A percentile compares a stretch with the other conserved stretches of the same genome.
Conservation (phyloP, 306 rosid species). For the Notholithocarpus densiflorus region DNA sequence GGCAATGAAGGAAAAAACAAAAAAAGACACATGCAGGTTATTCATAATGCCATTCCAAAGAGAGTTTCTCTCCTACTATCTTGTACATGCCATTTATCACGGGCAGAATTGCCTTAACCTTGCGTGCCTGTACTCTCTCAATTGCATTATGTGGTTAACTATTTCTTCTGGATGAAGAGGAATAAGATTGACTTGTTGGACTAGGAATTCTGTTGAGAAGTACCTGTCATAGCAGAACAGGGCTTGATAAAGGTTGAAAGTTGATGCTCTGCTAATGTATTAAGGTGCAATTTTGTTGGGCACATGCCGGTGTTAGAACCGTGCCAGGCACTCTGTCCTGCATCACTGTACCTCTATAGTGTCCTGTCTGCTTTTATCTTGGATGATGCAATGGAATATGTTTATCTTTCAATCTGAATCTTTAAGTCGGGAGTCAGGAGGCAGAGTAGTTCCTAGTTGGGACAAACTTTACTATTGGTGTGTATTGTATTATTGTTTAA, state of each 20-base stretch:
- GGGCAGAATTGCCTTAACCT: too few species aligned
- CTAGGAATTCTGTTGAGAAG: too few species aligned
- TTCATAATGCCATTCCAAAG: neutral
- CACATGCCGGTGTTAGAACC: constrained; percentile 27
- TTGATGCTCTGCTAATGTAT: neutral
- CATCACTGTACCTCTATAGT: neutral
- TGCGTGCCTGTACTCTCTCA: neutral
- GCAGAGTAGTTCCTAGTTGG: neutral
- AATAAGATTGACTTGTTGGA: neutral
- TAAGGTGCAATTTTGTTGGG: neutral
- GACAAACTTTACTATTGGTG: too few species aligned
- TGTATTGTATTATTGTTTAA: too few species aligned
- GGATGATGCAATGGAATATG: neutral
- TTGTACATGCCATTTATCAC: too few species aligned
- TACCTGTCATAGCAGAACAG: neutral
- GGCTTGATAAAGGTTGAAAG: neutral
- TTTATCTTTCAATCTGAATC: neutral
- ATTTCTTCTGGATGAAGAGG: neutral
- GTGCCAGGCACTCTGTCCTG: constrained; percentile 20
- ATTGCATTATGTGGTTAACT: neutral
- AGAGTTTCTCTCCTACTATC: too few species aligned
- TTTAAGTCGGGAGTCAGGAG: neutral
- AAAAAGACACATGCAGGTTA: neutral
- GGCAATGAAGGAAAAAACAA: neutral
- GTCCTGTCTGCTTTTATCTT: neutral